Evolutionary conservation across 2,329 filamentous ascomycete species (phyloP), one percentile per base, ranked within the genome.

Genomic region (Talaromyces sp.): DNA sequence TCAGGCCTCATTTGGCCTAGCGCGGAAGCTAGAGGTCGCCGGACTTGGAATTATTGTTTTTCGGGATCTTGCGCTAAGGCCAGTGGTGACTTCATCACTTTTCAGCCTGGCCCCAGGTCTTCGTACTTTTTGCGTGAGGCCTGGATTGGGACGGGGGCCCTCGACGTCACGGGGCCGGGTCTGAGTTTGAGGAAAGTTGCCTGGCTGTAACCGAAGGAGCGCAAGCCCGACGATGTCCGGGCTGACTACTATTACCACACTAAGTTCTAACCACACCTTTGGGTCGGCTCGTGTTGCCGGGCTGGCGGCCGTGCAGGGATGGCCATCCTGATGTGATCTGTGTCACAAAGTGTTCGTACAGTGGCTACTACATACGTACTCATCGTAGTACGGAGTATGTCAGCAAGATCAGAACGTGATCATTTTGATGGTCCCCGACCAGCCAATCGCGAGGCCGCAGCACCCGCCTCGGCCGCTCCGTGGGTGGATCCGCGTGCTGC

Each of bases 401-500:
- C 3, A 12, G 44, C 4, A 47, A 40, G 16, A 16, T 40, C 36
- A 40, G 36, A 47, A 47, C 44, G 18, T 27, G 44, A 47, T 47
- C 42, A 23, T 36, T 36, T 36, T 36, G 33, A 36, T 36, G 8
- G 33, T 7, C 33, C 7, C 40, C 40, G 23, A 23, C n/a, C 42
- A 23, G 42, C 42, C 42, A 47, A 47, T 47, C 42, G 16, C 10
- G 8, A 3, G 8, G 3, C 33, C 33, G 33, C 33, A 1, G 16
- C n/a, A 44, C 40, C 16, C 16, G 57, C 57, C 60, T 62, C 61
- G 61, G 61, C 53, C 61, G 55, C 61, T 53, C 61, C 61, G 61
- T 57, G 54, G n/a, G 34, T 23, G 18, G 16, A 16, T 44, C 57
- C 33, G n/a, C 6, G 3, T n/a, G 5, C 28, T 34, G 28, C 56